Evolutionary conservation across 2,329 filamentous ascomycete genomes (phyloP), one percentile per base, ranked within the genome.

Genomic region (Aspergillus intermedius): DNA sequence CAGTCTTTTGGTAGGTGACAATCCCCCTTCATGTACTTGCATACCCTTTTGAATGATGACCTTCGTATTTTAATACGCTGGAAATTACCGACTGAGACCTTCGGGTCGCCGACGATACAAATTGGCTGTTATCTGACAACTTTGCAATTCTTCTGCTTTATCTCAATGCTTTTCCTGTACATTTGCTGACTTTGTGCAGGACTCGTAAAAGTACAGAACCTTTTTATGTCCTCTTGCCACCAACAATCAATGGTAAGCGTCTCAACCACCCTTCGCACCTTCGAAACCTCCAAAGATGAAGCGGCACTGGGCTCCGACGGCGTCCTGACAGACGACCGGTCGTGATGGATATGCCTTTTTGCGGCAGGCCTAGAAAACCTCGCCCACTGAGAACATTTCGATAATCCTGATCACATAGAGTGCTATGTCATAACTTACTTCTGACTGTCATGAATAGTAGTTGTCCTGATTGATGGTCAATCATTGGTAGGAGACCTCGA

Each of bases 321-420:
- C 72, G 77, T 72, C 19, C 62, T 71, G 70, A 68, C 67, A 69
- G 69, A 72, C 65, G 68, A 71, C 66, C 70, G 69, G 71, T 76
- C 82, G 83, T 89, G 89, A 90, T 77, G 87, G 90, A 83, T 81
- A 86, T 82, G 88, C 89, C 88, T 50, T 66, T 80, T 87, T 88
- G 88, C 74, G 89, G 88, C 89, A 95, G 89, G 90, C 90, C 88
- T 95, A 94, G 89, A 94, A 95, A 95, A 95, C 91, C 90, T 95
- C 83, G 89, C 88, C 90, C 87, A 91, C 90, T 95, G 90, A 95
- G 75, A 65, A 54, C 49, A 45, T 55, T 59, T 62, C 66, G 58
- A 66, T 55, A 44, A 35, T 54, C 42, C 52, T 49, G 46, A 53
- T 19, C 8, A 17, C 9, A n/a, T 2, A 17, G 17, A 37, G n/a